Conservation (phyloP, 108 stramenopile species). For the Conticribra guillardii region DNA sequence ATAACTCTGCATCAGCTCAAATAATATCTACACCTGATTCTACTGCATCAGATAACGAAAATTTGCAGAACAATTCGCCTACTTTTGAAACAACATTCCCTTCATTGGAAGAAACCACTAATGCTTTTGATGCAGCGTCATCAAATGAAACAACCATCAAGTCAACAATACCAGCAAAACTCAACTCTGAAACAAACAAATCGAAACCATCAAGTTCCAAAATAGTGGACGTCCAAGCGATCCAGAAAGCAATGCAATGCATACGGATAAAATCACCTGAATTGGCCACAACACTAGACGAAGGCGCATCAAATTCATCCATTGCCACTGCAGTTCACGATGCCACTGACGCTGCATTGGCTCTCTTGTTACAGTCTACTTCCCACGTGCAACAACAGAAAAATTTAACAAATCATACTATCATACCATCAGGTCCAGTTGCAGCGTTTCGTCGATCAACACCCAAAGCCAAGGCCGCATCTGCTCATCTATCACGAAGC, state of each 20-base stretch:
- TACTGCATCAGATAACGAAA: background rate
- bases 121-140: too few species aligned
- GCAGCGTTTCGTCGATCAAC: slow-evolving; percentile 58
- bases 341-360: slow-evolving; percentile 17
- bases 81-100: background rate
- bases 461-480: slow-evolving; percentile 66
- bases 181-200: background rate
- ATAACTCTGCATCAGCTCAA: background rate
- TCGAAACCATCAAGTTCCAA: background rate
- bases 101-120: background rate
- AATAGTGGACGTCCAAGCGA: slow-evolving; percentile 29
- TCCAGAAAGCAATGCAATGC: slow-evolving; percentile 44
- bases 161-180: background rate
- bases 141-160: too few species aligned
- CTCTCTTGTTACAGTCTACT: slow-evolving; percentile 24
- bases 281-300: slow-evolving; percentile 45
- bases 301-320: slow-evolving; percentile 37
- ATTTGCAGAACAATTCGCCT: background rate
- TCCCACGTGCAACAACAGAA: slow-evolving; percentile 10
- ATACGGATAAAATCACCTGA: slow-evolving; percentile 45
- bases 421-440: slow-evolving; percentile 59
- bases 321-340: slow-evolving; percentile 6
- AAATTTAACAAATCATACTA: slow-evolving; percentile 27
- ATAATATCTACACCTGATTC: background rate
- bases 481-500: slow-evolving; percentile 65